Evolutionary conservation across 1,139 yeast species (phyloP), one percentile per base, ranked within the genome.

Genomic region (Kazachstania sp.): DNA sequence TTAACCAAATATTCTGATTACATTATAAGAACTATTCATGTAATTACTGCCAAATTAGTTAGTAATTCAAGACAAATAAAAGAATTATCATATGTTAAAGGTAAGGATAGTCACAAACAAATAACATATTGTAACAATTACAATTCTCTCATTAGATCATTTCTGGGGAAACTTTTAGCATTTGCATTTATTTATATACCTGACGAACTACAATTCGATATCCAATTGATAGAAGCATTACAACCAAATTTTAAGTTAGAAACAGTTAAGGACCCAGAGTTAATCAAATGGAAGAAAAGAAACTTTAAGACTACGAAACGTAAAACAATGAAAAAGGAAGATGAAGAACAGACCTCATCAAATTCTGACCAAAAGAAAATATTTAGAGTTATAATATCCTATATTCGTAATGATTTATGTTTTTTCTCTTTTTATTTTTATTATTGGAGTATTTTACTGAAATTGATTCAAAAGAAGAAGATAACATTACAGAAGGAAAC

Each of bases 361-460:
- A 51, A 49, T 15, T 44, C 49, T 16, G 54, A 59, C 42, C 46
- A 48, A 1, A 51, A 26, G 15, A 36, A 49, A 39, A 50, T 52
- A 23, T 59, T 60, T 44, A 60, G 55, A 38, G 56, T 63, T 23
- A 53, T 63, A 28, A 54, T 60, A n/a, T 63, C 67, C 6, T 63
- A 64, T 38, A 48, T 64, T 47, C 56, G 58, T 37, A 60, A 62
- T 45, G 60, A 59, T 45, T 48, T 54, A 8, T 51, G 58, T 11
- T 60, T 61, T 37, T 44, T 52, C 40, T 55, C 63, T 15, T 64
- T 64, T 47, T 59, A 61, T 43, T 64, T 62, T 60, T 64, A 64
- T 47, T 62, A 59, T 49, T 63, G 66, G 66, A 52, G 50, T 42
- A 60, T 62, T 16, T 46, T 49, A n/a, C 41, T 39, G 13, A 43